Base-by-base conservation (phyloP, 805 yeast genomes). In the Candida pseudoglaebosa region DNA sequence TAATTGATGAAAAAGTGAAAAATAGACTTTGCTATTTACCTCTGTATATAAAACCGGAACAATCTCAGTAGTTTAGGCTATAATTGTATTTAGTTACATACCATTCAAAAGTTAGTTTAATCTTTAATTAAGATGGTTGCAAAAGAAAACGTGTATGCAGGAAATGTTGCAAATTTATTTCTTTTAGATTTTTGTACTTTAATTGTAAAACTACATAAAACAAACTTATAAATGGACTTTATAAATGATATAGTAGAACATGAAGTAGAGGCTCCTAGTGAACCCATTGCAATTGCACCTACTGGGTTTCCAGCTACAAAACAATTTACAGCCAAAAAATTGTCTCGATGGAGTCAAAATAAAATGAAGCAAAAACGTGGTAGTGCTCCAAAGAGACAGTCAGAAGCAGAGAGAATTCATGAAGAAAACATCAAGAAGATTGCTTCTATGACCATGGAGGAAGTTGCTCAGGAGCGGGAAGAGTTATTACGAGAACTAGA, bases 401-500 rank as follows among this genome's bases (percentile, higher is more conserved):
- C 82, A 0, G 95, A 85, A 48, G 77, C 83, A 0, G 90, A 84
- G 46, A 73, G 77, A 53, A 86, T 89, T 16, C 91, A 87, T 55
- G 56, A 74, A 40, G 95, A 89, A 52, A 90, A 88, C 57, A 57
- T 84, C 44, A 75, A 78, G 28, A 67, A 71, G 29, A 56, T 90
- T 39, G 64, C 77, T 26, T 56, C 61, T 10, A 82, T 89, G 90
- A 65, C 82, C 2, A 71, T 68, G 2, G 82, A 75, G 13, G 88
- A 89, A 52, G 73, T 86, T 24, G 65, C 71, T 24, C 59, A 66
- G 33, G 91, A 86, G 47, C 71, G 77, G 45, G 74, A 76, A 45
- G 95, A 87, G 49, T 59, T 90, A 24, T 46, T 86, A 37, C 70
- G 70, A n/a, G 67, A 73, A 0, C 63, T 90, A 55, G 82, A 85